Evolutionary conservation across 176 grass and related monocot species (phyloP).

Genomic region (Hordeum vulgare): DNA sequence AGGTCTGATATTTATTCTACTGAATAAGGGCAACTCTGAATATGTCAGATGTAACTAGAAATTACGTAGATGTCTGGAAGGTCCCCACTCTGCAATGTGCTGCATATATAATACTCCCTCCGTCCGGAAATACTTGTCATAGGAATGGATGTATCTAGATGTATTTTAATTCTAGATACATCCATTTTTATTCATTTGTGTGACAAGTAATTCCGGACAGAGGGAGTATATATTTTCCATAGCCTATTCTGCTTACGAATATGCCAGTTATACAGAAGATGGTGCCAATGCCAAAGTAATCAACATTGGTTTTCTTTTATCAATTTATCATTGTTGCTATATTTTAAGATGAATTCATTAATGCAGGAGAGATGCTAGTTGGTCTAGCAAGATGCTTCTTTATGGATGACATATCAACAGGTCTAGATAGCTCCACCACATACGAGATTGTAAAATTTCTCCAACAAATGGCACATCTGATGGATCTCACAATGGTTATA

Average conservation of each 20-base stretch:
- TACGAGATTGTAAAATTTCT: constrained; percentile 88
- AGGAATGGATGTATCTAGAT: no score
- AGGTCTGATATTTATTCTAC: constrained; percentile 1
- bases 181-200: no score
- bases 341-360: background rate
- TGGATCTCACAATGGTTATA: constrained; percentile 87
- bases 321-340: constrained; percentile 3
- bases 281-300: background rate
- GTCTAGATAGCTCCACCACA: constrained; percentile 91
- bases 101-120: background rate
- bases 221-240: background rate
- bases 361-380: constrained; percentile 94
- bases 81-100: background rate
- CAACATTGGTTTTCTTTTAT: background rate
- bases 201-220: no score
- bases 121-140: no score
- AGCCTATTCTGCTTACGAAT: background rate
- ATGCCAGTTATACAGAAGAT: background rate
- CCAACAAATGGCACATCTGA: constrained; percentile 71
- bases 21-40: background rate
- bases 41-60: background rate
- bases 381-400: constrained; percentile 86
- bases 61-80: background rate
- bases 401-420: constrained; percentile 99
- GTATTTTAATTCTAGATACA: no score